Conservation (phyloP, 352 stramenopile genomes). For the Pelagophyceae sp. region DNA sequence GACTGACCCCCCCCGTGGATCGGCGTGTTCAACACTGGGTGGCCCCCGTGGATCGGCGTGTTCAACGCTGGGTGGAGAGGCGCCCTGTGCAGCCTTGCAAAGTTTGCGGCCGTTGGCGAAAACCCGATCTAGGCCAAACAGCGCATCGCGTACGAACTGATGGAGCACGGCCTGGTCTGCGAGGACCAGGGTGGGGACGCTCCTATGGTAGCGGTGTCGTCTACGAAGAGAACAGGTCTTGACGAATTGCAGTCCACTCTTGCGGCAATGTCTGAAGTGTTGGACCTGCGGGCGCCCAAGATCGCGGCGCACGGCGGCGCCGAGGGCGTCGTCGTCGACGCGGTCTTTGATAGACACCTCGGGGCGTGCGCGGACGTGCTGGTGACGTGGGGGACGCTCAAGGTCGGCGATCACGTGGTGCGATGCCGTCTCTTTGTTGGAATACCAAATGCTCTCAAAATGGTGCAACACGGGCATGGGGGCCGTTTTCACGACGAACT, state of each 20-base stretch:
- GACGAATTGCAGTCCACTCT: slow-evolving; percentile 74
- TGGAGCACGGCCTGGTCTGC: background rate
- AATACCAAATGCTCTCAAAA: background rate
- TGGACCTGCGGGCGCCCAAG: slow-evolving; percentile 66
- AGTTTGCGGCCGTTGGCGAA: no score
- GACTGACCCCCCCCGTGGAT: no score
- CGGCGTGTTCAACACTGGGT: no score
- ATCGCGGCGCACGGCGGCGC: slow-evolving; percentile 35
- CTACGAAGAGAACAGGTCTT: slow-evolving; percentile 36
- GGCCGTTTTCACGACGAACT: background rate
- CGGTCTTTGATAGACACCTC: slow-evolving; percentile 56
- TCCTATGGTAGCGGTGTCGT: background rate
- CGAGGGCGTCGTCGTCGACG: slow-evolving; percentile 66
- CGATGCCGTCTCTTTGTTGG: no score
- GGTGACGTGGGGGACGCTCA: slow-evolving; percentile 73
- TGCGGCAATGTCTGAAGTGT: slow-evolving; percentile 66
- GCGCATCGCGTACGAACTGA: background rate
- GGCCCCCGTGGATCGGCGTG: no score
- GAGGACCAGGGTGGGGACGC: background rate
- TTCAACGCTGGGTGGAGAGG: no score
- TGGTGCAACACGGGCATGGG: background rate
- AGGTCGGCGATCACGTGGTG: slow-evolving; percentile 55
- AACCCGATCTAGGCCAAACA: no score
- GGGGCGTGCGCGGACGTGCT: slow-evolving; percentile 68
- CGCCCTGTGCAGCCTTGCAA: no score